phyloP scores from a whole-genome alignment of 768 basidiomycete genomes.

The Phylloporus rhodoxanthus region DNA sequence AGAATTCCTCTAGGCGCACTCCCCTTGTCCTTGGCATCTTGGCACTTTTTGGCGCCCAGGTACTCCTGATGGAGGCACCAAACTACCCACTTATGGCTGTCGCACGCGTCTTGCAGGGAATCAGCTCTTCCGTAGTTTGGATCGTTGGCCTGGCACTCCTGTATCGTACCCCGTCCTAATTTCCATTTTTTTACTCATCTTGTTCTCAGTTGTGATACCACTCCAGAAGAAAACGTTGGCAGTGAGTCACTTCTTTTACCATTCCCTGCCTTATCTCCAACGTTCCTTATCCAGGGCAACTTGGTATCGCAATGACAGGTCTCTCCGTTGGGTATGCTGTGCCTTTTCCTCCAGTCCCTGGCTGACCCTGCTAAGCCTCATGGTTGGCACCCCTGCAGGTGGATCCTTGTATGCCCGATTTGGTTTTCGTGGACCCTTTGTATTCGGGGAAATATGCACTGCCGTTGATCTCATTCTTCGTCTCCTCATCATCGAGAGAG shows the following conservation, averaged over 20 bases:
- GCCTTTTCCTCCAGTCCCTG: neutral
- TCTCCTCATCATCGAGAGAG: conserved; percentile 52
- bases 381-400: conserved; percentile 54
- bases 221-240: conserved; percentile 43
- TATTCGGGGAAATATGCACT: conserved; percentile 45
- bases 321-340: conserved; percentile 45
- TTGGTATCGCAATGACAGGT: conserved; percentile 57
- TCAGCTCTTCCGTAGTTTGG: conserved; percentile 59
- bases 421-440: conserved; percentile 57
- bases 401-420: conserved; percentile 48
- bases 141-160: conserved; percentile 55
- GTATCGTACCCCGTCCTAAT: conserved; percentile 27
- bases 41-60: conserved; percentile 46
- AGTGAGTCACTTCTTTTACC: conserved; percentile 32
- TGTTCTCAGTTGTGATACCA: conserved; percentile 47
- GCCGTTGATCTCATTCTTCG: conserved; percentile 48
- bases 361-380: conserved; percentile 31
- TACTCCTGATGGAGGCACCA: conserved; percentile 59
- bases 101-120: conserved; percentile 54
- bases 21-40: conserved; percentile 50
- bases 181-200: conserved; percentile 7
- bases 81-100: conserved; percentile 51
- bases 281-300: conserved; percentile 38
- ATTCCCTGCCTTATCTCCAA: neutral
- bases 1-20: conserved; percentile 37